Evolutionary conservation across 208 protist species (phyloP).

Genomic region (Borovskyia barvae): DNA sequence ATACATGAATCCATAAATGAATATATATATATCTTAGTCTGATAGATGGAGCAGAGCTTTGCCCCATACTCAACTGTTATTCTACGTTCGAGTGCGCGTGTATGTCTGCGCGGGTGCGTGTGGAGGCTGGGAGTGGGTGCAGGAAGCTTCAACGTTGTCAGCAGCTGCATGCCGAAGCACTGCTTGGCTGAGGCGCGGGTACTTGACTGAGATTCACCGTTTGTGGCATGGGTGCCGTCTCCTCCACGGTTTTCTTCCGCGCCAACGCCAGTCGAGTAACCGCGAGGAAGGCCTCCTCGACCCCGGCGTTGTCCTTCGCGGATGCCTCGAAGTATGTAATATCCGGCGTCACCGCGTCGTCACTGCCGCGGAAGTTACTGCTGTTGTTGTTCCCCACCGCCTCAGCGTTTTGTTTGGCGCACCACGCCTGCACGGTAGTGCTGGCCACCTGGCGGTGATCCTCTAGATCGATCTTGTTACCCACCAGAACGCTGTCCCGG

Average conservation of each 20-base stretch:
- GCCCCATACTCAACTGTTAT: no score
- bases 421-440: slow-evolving; percentile 96
- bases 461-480: slow-evolving; percentile 99
- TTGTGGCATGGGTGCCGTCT: slow-evolving; percentile 55
- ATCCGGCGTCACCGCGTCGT: slow-evolving; percentile 16
- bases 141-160: no score
- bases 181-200: slow-evolving; percentile 13
- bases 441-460: slow-evolving; percentile 90
- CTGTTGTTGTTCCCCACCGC: slow-evolving; percentile 42
- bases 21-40: no score
- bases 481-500: slow-evolving; percentile 98
- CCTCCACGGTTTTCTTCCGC: slow-evolving; percentile 61
- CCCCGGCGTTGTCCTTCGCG: slow-evolving; percentile 97
- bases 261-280: slow-evolving; percentile 73
- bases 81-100: no score
- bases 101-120: no score
- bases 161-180: slow-evolving; percentile 26
- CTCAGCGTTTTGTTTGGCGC: slow-evolving; percentile 72
- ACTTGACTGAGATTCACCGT: slow-evolving; percentile 66
- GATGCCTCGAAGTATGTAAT: slow-evolving; percentile 98
- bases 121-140: no score
- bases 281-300: slow-evolving; percentile 97
- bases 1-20: no score
- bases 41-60: no score
- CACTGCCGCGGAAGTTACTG: slow-evolving; percentile 5